phyloP scores from a whole-genome alignment of 192 early-diverging fungal genomes.

The Rhizophagus clarus region DNA sequence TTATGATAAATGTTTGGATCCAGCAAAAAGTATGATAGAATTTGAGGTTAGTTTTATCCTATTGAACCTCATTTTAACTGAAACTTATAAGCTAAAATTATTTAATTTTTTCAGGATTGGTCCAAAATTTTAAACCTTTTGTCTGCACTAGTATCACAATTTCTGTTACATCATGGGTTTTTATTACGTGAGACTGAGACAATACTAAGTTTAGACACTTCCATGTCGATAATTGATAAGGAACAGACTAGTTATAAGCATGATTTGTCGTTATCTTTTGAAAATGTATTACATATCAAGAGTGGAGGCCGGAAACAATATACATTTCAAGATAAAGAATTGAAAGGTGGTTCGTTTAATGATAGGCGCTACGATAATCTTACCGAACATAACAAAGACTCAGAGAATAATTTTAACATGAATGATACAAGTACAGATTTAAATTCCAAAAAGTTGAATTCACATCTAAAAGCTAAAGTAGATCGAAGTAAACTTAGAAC shows the following conservation, averaged over 20 bases:
- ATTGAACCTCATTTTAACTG: not conserved
- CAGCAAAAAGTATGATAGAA: conserved; percentile 53
- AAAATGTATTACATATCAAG: conserved; percentile 32
- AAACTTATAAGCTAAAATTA: not conserved
- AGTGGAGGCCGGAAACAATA: conserved; percentile 20
- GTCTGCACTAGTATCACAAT: conserved; percentile 32
- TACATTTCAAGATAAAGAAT: conserved; percentile 26
- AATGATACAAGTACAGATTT: not conserved
- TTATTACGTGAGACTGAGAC: not conserved
- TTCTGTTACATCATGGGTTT: conserved; percentile 36
- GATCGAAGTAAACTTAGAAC: conserved; percentile 23
- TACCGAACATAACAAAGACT: not conserved
- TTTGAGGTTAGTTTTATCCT: conserved; percentile 46
- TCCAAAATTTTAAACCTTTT: conserved; percentile 30
- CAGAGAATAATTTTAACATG: not conserved
- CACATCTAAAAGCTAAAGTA: not conserved
- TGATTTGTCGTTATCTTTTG: conserved; percentile 20
- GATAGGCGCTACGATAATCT: not conserved
- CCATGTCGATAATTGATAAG: not conserved
- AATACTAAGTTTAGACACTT: not conserved
- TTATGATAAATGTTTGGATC: conserved; percentile 59
- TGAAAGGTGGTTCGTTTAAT: not conserved
- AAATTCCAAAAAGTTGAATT: not conserved
- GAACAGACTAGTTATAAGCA: not conserved
- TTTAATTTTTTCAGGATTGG: conserved; percentile 27